Evolutionary conservation across 352 stramenopile genomes (phyloP).

Genomic region (Phytophthora sojae): DNA sequence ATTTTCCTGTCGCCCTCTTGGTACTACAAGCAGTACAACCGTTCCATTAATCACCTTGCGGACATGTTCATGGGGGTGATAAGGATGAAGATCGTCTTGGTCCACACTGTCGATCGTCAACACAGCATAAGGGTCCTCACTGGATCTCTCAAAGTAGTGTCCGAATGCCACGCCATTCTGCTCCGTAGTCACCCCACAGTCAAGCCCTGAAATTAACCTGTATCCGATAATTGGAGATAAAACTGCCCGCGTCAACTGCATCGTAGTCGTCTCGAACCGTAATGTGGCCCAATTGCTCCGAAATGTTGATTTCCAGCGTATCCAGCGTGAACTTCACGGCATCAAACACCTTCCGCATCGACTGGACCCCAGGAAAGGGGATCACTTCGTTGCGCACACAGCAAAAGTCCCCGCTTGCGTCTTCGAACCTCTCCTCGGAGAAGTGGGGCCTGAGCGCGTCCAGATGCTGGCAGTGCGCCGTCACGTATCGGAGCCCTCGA

Average conservation of each 20-base stretch:
- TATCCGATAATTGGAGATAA: constrained; percentile 24
- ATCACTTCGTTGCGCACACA: constrained; percentile 42
- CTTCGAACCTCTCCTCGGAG: constrained; percentile 37
- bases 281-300: constrained; percentile 45
- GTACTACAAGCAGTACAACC: constrained; percentile 13
- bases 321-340: constrained; percentile 37
- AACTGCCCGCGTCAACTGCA: constrained; percentile 27
- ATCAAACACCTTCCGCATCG: constrained; percentile 44
- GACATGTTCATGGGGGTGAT: constrained; percentile 33
- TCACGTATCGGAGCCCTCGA: constrained; percentile 28
- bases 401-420: constrained; percentile 30
- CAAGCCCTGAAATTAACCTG: constrained; percentile 35
- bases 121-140: constrained; percentile 31
- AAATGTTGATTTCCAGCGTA: constrained; percentile 51
- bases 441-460: constrained; percentile 37
- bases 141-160: constrained; percentile 24
- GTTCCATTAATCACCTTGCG: constrained; percentile 32
- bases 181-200: constrained; percentile 33
- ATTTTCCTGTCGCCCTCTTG: constrained; percentile 1
- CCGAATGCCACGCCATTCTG: constrained; percentile 40
- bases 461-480: constrained; percentile 34
- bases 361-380: constrained; percentile 39
- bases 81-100: constrained; percentile 51
- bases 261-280: constrained; percentile 57
- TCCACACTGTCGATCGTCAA: constrained; percentile 39